Percentiles rank a stretch among this genome's conserved stretches.
Evolutionary conservation across 2,329 filamentous ascomycete genomes (phyloP).

Genomic region (Phialemoniopsis sp.): DNA sequence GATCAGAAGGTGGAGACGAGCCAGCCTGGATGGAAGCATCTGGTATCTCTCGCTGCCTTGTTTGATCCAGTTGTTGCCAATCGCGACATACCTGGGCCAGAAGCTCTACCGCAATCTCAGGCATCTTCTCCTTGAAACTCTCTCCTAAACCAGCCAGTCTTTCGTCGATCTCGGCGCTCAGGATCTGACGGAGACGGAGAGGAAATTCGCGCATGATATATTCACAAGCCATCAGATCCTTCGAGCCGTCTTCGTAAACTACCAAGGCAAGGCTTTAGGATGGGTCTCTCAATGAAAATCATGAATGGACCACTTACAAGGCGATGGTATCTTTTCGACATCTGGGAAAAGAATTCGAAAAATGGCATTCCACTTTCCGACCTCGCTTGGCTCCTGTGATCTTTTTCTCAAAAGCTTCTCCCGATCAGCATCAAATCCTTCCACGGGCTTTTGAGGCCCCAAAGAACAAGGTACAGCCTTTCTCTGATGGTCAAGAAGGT

Average conservation of each 20-base stretch:
- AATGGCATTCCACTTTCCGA: background rate
- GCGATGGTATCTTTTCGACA: background rate
- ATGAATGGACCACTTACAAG: background rate
- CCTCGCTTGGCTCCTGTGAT: background rate
- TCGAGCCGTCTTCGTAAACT: no score
- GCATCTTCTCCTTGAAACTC: background rate
- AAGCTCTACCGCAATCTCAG: background rate
- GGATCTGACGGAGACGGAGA: background rate
- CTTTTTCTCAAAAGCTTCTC: background rate
- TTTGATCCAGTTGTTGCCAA: background rate
- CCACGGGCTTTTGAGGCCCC: background rate
- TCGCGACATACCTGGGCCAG: background rate
- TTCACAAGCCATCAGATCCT: background rate
- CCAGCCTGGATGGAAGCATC: background rate
- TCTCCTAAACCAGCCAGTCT: background rate
- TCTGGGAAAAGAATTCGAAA: background rate
- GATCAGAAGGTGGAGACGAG: no score
- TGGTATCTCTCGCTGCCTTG: no score
- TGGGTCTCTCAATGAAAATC: no score
- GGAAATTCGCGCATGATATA: background rate
- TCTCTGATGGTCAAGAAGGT: background rate
- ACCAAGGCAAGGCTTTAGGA: no score
- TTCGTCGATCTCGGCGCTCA: background rate
- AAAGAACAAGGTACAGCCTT: background rate
- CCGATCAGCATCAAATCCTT: background rate